phyloP scores from a whole-genome alignment of 805 yeast genomes.

The Zygosaccharomyces siamensis region DNA sequence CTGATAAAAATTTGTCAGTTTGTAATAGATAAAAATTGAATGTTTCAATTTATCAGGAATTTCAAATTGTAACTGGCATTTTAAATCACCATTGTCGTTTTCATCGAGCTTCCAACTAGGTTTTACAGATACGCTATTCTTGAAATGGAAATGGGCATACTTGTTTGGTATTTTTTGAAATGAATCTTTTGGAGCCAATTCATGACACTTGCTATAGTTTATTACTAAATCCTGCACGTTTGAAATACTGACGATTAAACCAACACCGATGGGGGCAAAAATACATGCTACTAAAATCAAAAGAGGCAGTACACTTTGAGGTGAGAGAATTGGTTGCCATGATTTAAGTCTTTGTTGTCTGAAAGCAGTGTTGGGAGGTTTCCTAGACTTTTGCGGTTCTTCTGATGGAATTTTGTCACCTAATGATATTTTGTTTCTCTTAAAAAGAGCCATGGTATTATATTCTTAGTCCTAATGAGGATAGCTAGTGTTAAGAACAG shows the following conservation, averaged over 20 bases:
- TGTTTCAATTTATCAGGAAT: slow-evolving; percentile 65
- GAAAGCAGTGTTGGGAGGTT: slow-evolving; percentile 71
- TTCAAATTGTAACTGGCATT: slow-evolving; percentile 67
- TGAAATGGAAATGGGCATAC: slow-evolving; percentile 59
- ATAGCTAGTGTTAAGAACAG: not conserved
- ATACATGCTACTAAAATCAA: slow-evolving; percentile 67
- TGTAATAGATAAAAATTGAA: slow-evolving; percentile 75
- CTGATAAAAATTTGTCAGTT: slow-evolving; percentile 85
- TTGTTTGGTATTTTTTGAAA: slow-evolving; percentile 54
- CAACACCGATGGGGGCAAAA: slow-evolving; percentile 89
- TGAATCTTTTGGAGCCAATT: slow-evolving; percentile 40
- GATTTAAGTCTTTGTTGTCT: slow-evolving; percentile 64
- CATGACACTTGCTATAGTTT: slow-evolving; percentile 69
- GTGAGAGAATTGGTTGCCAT: slow-evolving; percentile 85
- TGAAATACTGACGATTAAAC: slow-evolving; percentile 70
- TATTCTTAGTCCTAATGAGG: not conserved
- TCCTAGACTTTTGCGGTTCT: slow-evolving; percentile 39
- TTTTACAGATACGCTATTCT: slow-evolving; percentile 28
- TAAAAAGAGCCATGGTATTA: slow-evolving; percentile 6
- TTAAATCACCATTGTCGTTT: slow-evolving; percentile 37
- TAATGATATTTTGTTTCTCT: slow-evolving; percentile 7
- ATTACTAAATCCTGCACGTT: slow-evolving; percentile 70
- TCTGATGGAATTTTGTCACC: slow-evolving; percentile 5
- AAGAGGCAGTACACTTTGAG: slow-evolving; percentile 84
- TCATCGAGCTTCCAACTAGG: slow-evolving; percentile 61